Percentiles rank a stretch among this genome's conserved stretches.
Conservation (phyloP, 768 basidiomycete genomes). For the Termitomyces sp. region DNA sequence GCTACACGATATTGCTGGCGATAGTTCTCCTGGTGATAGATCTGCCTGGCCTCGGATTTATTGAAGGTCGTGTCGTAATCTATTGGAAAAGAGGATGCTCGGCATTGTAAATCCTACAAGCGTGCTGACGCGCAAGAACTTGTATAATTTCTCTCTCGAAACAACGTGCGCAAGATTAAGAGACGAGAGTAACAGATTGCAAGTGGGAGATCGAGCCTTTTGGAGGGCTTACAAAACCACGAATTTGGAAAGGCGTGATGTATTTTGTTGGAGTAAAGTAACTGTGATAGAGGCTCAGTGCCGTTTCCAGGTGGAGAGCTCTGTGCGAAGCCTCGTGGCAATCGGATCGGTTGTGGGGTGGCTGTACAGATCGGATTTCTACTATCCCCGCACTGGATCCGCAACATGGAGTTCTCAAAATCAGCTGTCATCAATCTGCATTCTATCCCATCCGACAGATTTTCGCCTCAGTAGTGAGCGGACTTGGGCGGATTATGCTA, state of each 20-base stretch:
- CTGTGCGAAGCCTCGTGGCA: too few species aligned
- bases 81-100: background rate
- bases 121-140: background rate
- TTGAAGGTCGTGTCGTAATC: background rate
- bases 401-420: constrained; percentile 14
- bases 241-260: too few species aligned
- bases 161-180: background rate
- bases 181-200: background rate
- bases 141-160: background rate
- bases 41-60: too few species aligned
- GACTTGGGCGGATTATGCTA: constrained; percentile 7
- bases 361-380: background rate
- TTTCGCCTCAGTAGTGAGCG: background rate
- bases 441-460: background rate
- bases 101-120: background rate
- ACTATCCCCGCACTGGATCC: background rate
- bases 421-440: constrained; percentile 3
- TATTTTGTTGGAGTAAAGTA: background rate
- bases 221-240: too few species aligned
- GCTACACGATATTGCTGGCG: background rate
- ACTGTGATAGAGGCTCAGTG: background rate
- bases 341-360: background rate
- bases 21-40: too few species aligned
- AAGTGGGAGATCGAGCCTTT: background rate
- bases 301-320: too few species aligned